Percentiles rank a stretch among this genome's conserved stretches.
Evolutionary conservation across 306 rosid species (phyloP).

Genomic region (Acacia melanoxylon): DNA sequence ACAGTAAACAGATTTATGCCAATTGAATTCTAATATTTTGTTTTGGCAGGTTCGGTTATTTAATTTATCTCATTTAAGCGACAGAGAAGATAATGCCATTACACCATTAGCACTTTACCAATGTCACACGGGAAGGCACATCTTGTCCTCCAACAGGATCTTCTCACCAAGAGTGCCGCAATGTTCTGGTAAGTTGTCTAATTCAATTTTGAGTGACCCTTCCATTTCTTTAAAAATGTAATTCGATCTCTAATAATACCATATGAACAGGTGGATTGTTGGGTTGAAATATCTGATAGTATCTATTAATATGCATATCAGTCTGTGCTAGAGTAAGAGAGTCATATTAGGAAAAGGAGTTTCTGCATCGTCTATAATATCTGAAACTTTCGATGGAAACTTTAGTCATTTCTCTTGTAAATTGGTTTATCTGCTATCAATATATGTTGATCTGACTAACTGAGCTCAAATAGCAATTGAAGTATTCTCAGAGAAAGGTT

Average conservation of each 20-base stretch:
- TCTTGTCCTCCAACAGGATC: constrained; percentile 92
- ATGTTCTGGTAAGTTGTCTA: constrained; percentile 68
- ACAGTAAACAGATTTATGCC: not conserved
- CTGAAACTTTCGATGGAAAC: constrained; percentile 6
- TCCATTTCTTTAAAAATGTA: not conserved
- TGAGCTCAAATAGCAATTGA: not conserved
- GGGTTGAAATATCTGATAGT: constrained; percentile 3
- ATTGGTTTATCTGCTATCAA: constrained; percentile 20
- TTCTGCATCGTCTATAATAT: constrained; percentile 5
- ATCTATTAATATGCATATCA: not conserved
- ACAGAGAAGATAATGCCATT: constrained; percentile 64
- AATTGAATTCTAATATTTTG: constrained; percentile 16
- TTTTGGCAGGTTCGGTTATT: constrained; percentile 84
- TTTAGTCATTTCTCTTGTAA: constrained; percentile 21
- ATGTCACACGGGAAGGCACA: constrained; percentile 85
- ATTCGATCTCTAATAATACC: not conserved
- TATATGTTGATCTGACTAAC: constrained; percentile 13
- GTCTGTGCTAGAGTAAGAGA: not conserved
- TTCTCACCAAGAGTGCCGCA: constrained; percentile 86
- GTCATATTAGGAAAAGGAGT: not conserved
- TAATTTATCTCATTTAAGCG: constrained; percentile 64
- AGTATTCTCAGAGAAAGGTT: not conserved
- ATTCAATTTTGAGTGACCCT: constrained; percentile 3
- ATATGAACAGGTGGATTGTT: not conserved
- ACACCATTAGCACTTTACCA: constrained; percentile 70